Evolutionary conservation across 495 filamentous ascomycete genomes (phyloP).

Genomic region (Penicillium fimorum): DNA sequence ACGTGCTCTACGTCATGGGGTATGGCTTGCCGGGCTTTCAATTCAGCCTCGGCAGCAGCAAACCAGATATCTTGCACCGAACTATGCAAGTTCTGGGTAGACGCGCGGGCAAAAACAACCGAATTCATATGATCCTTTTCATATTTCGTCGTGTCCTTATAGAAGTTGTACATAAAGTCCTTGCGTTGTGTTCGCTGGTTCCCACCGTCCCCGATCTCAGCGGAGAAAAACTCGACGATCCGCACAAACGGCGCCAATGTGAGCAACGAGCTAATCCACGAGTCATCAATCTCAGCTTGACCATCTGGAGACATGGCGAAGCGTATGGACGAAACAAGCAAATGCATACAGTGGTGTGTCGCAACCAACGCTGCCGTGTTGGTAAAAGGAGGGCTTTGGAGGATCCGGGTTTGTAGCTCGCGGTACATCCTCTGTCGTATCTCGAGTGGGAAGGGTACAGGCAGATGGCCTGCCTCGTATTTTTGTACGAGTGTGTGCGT

Average conservation of each 20-base stretch:
- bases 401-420: conserved; percentile 39
- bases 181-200: conserved; percentile 44
- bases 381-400: conserved; percentile 45
- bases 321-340: conserved; percentile 42
- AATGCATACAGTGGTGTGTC: conserved; percentile 47
- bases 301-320: conserved; percentile 36
- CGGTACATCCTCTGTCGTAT: conserved; percentile 40
- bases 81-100: conserved; percentile 35
- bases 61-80: conserved; percentile 46
- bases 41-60: conserved; percentile 35
- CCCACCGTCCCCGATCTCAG: conserved; percentile 46
- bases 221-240: conserved; percentile 47
- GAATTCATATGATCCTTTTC: conserved; percentile 44
- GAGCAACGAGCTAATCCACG: conserved; percentile 46
- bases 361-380: conserved; percentile 44
- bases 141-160: conserved; percentile 37
- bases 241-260: conserved; percentile 43
- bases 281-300: conserved; percentile 32
- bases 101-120: conserved; percentile 34
- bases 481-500: conserved; percentile 42
- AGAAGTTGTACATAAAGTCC: conserved; percentile 49
- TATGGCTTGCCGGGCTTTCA: conserved; percentile 28
- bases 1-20: conserved; percentile 38
- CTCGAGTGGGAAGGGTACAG: conserved; percentile 37
- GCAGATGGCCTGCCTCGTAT: conserved; percentile 41